Evolutionary conservation across 208 protist genomes (phyloP).

Genomic region (Strigomonas culicis): DNA sequence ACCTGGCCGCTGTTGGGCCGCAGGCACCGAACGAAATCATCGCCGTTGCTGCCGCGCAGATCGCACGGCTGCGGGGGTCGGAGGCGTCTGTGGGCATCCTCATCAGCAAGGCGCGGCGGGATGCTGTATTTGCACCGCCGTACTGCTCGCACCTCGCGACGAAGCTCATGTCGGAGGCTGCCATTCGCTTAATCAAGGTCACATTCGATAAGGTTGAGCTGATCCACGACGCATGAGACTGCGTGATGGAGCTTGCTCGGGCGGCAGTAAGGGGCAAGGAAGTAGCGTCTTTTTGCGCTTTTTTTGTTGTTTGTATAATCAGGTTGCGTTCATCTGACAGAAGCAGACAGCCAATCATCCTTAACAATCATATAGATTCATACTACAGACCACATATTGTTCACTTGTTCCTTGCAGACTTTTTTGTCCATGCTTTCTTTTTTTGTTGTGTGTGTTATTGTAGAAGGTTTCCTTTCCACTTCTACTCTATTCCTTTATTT

Average conservation of each 20-base stretch:
- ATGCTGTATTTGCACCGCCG: constrained; percentile 47
- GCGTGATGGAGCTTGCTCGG: too few relatives aligned
- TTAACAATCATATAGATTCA: background rate
- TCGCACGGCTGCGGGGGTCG: constrained; percentile 38
- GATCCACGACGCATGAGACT: too few relatives aligned
- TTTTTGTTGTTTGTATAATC: background rate
- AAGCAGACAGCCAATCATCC: background rate
- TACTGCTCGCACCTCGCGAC: constrained; percentile 47
- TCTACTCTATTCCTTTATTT: background rate
- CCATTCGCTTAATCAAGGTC: constrained; percentile 49
- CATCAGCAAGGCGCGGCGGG: constrained; percentile 53
- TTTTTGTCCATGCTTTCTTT: constrained; percentile 1
- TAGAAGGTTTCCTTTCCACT: background rate
- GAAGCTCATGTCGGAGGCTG: constrained; percentile 68
- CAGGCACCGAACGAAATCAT: constrained; percentile 70
- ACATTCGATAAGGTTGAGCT: constrained; percentile 60
- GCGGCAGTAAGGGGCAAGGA: too few relatives aligned
- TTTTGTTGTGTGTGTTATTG: background rate
- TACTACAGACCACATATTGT: background rate
- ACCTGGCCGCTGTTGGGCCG: constrained; percentile 72
- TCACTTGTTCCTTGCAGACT: background rate
- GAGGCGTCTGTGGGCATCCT: constrained; percentile 72
- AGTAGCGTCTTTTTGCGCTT: too few relatives aligned
- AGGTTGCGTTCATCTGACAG: background rate
- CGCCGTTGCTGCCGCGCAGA: constrained; percentile 43